Conservation (phyloP, 139 green algal species). For the Chlorella sp. region DNA sequence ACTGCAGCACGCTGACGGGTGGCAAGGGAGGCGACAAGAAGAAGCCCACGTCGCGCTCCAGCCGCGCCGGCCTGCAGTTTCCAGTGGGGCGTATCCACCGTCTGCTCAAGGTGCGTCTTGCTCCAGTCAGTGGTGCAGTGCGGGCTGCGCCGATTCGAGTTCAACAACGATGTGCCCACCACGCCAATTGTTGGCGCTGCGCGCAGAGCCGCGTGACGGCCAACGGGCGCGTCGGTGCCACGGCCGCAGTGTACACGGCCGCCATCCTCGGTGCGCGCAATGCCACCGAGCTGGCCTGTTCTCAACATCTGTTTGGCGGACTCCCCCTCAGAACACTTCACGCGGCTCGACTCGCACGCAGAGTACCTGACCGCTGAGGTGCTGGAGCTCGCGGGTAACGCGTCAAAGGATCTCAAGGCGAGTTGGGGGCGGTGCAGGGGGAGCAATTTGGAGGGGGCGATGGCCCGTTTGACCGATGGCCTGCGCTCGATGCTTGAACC, state of each 20-base stretch:
- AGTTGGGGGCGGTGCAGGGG: not conserved
- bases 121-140: too few relatives aligned
- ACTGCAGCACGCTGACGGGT: slow-evolving; percentile 55
- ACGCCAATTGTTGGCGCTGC: not conserved
- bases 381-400: slow-evolving; percentile 97
- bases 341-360: slow-evolving; percentile 24
- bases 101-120: slow-evolving; percentile 93
- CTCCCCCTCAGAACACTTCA: not conserved
- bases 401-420: slow-evolving; percentile 98
- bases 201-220: slow-evolving; percentile 75
- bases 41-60: slow-evolving; percentile 79
- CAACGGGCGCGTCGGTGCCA: slow-evolving; percentile 96
- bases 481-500: too few relatives aligned
- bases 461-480: too few relatives aligned
- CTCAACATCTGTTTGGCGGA: too few relatives aligned
- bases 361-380: slow-evolving; percentile 95
- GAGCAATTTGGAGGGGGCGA: not conserved
- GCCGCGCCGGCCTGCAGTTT: slow-evolving; percentile 90
- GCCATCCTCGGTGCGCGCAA: slow-evolving; percentile 93
- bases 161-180: too few relatives aligned
- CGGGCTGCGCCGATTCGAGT: too few relatives aligned
- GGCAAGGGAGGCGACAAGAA: slow-evolving; percentile 69
- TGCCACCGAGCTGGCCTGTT: too few relatives aligned
- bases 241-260: slow-evolving; percentile 96
- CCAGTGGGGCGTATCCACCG: slow-evolving; percentile 96